These are phyloP conservation scores for Serpula lacrymans DNA, from an alignment of 768 basidiomycete genomes.

Conservation along the genomic window DNA sequence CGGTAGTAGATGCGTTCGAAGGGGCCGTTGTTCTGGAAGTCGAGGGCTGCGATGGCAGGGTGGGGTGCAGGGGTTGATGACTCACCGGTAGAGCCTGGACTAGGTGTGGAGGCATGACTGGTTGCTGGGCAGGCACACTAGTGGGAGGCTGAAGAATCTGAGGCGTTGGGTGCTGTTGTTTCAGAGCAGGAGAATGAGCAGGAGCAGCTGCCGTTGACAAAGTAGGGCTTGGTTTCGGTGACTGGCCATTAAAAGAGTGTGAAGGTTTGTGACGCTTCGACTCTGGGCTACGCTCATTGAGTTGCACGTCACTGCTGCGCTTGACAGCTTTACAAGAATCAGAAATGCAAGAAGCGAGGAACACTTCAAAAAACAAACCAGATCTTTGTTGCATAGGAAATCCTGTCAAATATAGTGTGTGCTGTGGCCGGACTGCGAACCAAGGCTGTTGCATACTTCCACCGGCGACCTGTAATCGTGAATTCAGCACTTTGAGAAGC, in stretches of 20 bases:
- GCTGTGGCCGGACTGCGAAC: constrained; percentile 49
- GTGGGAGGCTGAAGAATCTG: constrained; percentile 17
- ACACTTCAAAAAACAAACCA: constrained; percentile 26
- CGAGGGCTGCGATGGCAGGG: constrained; percentile 13
- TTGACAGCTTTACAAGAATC: constrained; percentile 32
- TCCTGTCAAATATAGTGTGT: constrained; percentile 46
- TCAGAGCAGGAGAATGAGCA: constrained; percentile 4
- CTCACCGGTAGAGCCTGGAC: constrained; percentile 7
- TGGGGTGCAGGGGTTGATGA: constrained; percentile 5
- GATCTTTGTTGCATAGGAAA: constrained; percentile 36
- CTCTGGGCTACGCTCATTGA: constrained; percentile 39
- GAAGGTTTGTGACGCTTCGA: constrained; percentile 36
- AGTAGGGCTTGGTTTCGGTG: background rate
- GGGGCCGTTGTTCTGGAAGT: constrained; percentile 13
- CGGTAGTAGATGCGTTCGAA: constrained; percentile 20
- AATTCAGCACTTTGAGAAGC: constrained; percentile 1
- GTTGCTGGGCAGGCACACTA: constrained; percentile 19
- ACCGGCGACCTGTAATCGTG: constrained; percentile 29
- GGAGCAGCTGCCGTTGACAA: constrained; percentile 2
- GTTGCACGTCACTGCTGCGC: constrained; percentile 38
- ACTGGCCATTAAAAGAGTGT: background rate
- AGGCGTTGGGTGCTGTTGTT: constrained; percentile 16
- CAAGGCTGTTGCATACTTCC: constrained; percentile 43
- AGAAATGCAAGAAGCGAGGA: constrained; percentile 6
- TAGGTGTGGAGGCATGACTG: constrained; percentile 16